These are phyloP conservation scores for Lactarius sp. DNA, from an alignment of 768 basidiomycete species.

Conservation along the genomic window DNA sequence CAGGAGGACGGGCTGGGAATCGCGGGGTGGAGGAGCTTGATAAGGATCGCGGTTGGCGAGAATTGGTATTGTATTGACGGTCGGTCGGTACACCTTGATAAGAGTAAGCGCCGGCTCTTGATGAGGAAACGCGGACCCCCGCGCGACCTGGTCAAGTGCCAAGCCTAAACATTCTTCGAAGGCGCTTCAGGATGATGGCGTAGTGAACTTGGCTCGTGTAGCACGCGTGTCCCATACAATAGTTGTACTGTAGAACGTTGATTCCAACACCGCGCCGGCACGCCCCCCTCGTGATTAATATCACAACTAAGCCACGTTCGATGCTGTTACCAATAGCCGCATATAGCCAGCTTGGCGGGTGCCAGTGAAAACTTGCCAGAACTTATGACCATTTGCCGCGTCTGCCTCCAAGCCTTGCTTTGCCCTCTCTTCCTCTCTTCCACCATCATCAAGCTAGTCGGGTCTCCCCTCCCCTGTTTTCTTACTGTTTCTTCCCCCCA, in stretches of 20 bases:
- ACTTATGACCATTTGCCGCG: too few species aligned
- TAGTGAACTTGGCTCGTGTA: too few species aligned
- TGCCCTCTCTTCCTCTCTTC: neutral
- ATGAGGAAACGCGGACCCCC: too few species aligned
- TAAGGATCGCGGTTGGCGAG: slow-evolving; percentile 6
- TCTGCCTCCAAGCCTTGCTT: neutral
- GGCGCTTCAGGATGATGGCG: neutral
- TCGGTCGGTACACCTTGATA: neutral
- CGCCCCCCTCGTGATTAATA: neutral
- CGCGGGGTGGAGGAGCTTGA: neutral
- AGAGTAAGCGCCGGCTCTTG: neutral
- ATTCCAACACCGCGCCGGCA: neutral
- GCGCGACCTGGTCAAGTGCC: too few species aligned
- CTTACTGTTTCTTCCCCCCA: neutral
- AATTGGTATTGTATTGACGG: neutral
- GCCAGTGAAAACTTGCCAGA: too few species aligned
- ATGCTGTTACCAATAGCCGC: neutral
- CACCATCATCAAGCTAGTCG: neutral
- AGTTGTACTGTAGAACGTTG: neutral
- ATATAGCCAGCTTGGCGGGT: neutral
- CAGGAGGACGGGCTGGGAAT: too few species aligned
- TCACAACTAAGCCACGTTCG: neutral
- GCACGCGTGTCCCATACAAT: neutral
- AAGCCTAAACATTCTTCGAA: neutral
- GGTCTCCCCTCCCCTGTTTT: neutral